A percentile compares a stretch with the other conserved stretches of the same genome.
phyloP scores from a whole-genome alignment of 352 stramenopile species.

The Globisporangium uncinulatum region DNA sequence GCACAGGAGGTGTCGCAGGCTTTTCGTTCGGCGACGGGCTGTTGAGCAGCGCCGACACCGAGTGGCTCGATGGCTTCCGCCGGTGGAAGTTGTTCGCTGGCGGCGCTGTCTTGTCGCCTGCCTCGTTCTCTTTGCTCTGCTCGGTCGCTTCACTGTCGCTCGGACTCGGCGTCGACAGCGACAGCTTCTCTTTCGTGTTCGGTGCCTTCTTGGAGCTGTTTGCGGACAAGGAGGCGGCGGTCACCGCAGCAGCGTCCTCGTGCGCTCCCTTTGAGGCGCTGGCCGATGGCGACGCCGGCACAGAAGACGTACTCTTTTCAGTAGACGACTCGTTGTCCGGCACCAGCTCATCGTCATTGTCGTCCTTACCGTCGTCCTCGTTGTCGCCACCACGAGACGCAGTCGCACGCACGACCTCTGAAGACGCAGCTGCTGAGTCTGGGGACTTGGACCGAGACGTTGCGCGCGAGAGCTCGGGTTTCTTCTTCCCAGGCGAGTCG shows the following conservation, averaged over 20 bases:
- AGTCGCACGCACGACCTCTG: neutral
- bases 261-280: neutral
- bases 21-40: slow-evolving; percentile 46
- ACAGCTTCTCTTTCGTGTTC: neutral
- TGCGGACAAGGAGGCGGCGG: neutral
- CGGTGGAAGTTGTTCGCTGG: slow-evolving; percentile 15
- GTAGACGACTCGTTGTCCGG: slow-evolving; percentile 1
- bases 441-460: slow-evolving; percentile 11
- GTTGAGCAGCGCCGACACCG: slow-evolving; percentile 71
- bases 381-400: neutral
- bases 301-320: slow-evolving; percentile 1
- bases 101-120: neutral
- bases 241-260: neutral
- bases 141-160: neutral
- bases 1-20: slow-evolving; percentile 15
- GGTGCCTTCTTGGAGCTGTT: neutral
- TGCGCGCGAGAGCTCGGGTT: slow-evolving; percentile 11
- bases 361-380: slow-evolving; percentile 1
- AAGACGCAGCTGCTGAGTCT: neutral
- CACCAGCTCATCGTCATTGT: neutral
- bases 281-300: neutral
- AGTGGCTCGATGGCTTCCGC: slow-evolving; percentile 43
- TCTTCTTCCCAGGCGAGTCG: slow-evolving; percentile 19
- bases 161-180: no score
- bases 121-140: slow-evolving; percentile 7